Percentiles rank a stretch among this genome's conserved stretches.
These are phyloP conservation scores for Fraxinus dipetala DNA, from an alignment of 305 asterid species.

Conservation along the genomic window DNA sequence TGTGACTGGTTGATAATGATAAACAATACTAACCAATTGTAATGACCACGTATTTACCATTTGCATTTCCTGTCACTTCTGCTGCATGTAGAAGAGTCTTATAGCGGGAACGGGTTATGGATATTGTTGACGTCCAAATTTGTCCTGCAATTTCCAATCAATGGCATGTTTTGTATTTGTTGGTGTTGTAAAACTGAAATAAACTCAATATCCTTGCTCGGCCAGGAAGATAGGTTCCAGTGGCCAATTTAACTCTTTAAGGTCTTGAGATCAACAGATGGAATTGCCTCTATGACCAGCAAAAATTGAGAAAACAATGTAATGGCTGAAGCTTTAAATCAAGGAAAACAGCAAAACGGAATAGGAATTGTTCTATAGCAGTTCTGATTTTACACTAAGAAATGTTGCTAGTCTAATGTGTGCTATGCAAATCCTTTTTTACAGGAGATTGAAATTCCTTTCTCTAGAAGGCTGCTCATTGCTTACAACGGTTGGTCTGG, in stretches of 20 bases:
- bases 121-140: not conserved
- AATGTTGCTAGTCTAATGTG: not conserved
- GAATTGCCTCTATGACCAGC: not conserved
- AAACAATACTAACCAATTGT: not conserved
- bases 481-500: slow-evolving; percentile 65
- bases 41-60: not conserved
- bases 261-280: not conserved
- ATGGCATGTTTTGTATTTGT: not conserved
- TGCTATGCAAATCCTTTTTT: not conserved
- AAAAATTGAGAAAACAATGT: not conserved
- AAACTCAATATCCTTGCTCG: not conserved
- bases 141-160: not conserved
- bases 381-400: not conserved
- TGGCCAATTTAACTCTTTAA: not conserved
- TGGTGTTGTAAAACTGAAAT: not conserved
- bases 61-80: not conserved
- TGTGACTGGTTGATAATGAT: not conserved
- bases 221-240: not conserved
- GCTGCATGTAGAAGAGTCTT: not conserved
- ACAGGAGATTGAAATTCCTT: slow-evolving; percentile 57
- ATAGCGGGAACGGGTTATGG: not conserved
- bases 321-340: not conserved
- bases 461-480: slow-evolving; percentile 69
- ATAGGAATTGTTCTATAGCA: not conserved
- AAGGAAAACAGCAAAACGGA: not conserved